phyloP scores from a whole-genome alignment of 2,329 filamentous ascomycete species.

The Hansfordia pulvinata region DNA sequence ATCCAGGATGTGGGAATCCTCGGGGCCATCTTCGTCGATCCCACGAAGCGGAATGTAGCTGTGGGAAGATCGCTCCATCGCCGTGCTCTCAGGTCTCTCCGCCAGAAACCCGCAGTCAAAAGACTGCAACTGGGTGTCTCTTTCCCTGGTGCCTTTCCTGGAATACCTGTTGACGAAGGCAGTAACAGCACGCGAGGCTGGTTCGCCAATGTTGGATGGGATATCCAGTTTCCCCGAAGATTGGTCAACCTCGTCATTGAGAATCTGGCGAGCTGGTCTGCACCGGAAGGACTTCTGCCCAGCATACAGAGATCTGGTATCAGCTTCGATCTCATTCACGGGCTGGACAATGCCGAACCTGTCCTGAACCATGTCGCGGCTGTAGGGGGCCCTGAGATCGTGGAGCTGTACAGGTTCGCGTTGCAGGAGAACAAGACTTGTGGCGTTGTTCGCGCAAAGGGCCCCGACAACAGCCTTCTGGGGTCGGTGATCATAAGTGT shows the following conservation, averaged over 20 bases:
- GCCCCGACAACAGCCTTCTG: constrained; percentile 51
- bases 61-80: constrained; percentile 85
- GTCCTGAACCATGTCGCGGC: constrained; percentile 64
- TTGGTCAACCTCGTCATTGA: constrained; percentile 58
- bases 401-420: constrained; percentile 68
- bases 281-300: constrained; percentile 64
- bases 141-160: constrained; percentile 75
- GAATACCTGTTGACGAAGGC: constrained; percentile 52
- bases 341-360: constrained; percentile 59
- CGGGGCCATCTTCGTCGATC: constrained; percentile 81
- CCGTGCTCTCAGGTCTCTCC: constrained; percentile 62
- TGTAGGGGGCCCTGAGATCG: constrained; percentile 61
- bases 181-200: constrained; percentile 49
- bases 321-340: constrained; percentile 73
- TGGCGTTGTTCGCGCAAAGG: constrained; percentile 73
- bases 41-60: constrained; percentile 70
- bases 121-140: constrained; percentile 71
- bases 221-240: constrained; percentile 45
- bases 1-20: constrained; percentile 61
- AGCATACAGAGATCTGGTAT: constrained; percentile 60
- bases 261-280: constrained; percentile 58
- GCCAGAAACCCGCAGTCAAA: constrained; percentile 57
- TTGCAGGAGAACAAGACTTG: constrained; percentile 58
- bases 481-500: constrained; percentile 73
- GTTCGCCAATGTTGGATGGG: constrained; percentile 89